Conservation (phyloP, 106 monocot genomes). For the Dioscorea zingiberensis region DNA sequence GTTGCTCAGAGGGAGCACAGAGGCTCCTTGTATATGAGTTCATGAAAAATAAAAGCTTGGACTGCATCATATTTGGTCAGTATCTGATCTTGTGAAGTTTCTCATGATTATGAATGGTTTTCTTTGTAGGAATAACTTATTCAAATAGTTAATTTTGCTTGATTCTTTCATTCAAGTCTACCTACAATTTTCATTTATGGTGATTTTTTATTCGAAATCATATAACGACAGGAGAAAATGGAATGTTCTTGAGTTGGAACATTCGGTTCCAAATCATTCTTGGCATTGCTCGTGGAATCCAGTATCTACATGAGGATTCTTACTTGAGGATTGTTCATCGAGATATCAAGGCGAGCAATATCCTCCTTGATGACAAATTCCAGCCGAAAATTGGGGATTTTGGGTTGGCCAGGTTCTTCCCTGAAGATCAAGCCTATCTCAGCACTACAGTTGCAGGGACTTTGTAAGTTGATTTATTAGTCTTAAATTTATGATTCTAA, state of each 20-base stretch:
- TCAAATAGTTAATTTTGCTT: too few species aligned
- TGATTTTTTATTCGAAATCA: too few species aligned
- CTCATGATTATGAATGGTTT: too few species aligned
- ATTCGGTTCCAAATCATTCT: constrained; percentile 45
- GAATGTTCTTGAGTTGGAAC: constrained; percentile 35
- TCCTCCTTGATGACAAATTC: constrained; percentile 58
- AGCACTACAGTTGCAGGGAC: constrained; percentile 55
- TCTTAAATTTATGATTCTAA: too few species aligned
- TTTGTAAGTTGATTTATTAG: constrained; percentile 28
- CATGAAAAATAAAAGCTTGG: constrained; percentile 55
- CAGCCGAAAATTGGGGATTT: constrained; percentile 64
- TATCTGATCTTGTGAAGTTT: background rate
- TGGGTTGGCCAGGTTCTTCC: constrained; percentile 59
- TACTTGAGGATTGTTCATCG: constrained; percentile 54
- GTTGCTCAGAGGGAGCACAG: constrained; percentile 41
- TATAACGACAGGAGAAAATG: constrained; percentile 17
- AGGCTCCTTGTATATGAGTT: constrained; percentile 54
- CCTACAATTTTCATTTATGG: too few species aligned
- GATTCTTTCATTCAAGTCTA: too few species aligned
- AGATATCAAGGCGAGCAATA: constrained; percentile 62
- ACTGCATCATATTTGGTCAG: constrained; percentile 34
- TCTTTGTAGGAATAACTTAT: too few species aligned
- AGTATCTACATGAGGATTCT: constrained; percentile 60
- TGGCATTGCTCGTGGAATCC: constrained; percentile 49
- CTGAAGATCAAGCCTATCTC: constrained; percentile 54